Evolutionary conservation across 2,329 filamentous ascomycete genomes (phyloP), one percentile per base, ranked within the genome.

Genomic region (Orbilia ellipsospora): DNA sequence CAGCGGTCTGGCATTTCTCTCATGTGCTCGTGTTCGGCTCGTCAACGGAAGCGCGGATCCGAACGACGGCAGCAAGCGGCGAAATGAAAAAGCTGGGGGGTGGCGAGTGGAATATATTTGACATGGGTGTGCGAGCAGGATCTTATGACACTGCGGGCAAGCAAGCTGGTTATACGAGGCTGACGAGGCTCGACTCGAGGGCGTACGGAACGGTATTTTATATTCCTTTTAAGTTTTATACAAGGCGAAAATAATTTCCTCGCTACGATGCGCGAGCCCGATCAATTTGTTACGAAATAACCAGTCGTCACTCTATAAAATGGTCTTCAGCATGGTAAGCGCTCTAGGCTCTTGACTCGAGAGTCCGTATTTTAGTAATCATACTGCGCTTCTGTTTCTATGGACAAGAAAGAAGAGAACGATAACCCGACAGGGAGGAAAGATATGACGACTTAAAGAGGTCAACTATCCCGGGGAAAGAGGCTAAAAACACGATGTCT

Each of bases 41-140:
- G 59, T 50, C n/a, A 51, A 31, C 59, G 59, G 59, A 62, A 62
- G 59, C 59, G 45, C 44, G 50, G 50, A 31, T 28, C 61, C 45
- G 61, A 36, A 55, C 61, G 18, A 64, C 61, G 61, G 61, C 50
- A 64, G 31, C 48, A 64, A 55, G 40, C 61, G 61, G 61, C 31
- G 26, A 42, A 55, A 16, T 28, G 28, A 44, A 18, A 18, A 16
- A 62, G n/a, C 59, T 62, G 59, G 59, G 59, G 31, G 31, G 31
- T 36, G 31, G 31, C 31, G 31, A 36, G 59, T 31, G 45, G 44
- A 45, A 45, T 5, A 59, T 20, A 36, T 31, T 12, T 28, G 44
- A 51, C 55, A 42, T 18, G 55, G 55, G 40, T 59, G 6, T 36
- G 36, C 20, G n/a, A 59, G 44, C 55, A 59, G 55, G 55, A 59